Evolutionary conservation across 345 rosid species (phyloP), one percentile per base, ranked within the genome.

Genomic region (Euphorbia peplus): DNA sequence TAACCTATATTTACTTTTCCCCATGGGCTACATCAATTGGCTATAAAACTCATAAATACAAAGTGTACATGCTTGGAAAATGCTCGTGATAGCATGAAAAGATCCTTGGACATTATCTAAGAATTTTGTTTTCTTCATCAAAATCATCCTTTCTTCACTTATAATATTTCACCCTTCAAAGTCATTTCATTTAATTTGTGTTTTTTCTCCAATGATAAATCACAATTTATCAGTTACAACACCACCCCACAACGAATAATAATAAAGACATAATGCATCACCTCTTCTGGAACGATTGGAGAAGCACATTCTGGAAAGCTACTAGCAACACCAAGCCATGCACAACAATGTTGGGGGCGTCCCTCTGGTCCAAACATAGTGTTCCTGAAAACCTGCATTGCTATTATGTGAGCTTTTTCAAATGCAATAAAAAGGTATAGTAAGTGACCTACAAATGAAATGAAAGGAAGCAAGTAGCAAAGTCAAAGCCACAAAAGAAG

Each of bases 331-430:
- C 99, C 93, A 75, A 95, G 97, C 99, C 99, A 95, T 69, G 99
- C 98, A 88, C 99, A 95, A 67, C 99, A 95, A 77, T 95, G 99
- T 75, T 95, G 99, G 65, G 98, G 99, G 73, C 98, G 96, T 70
- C 99, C 99, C 83, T 95, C 99, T 69, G 98, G 98, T 58, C 99
- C 98, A 85, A 95, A 95, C 99, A 95, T 95, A 68, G 99, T 95
- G 84, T 92, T 95, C 75, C 98, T 82, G 78, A 95, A 95, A 73
- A 95, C 97, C 98, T 95, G 66, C 60, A 79, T 59, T 73, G 69
- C 53, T 77, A 57, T 74, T 53, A 74, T 56, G 15, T 22, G 29
- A 39, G 53, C 5, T 56, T 57, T 48, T 57, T 56, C 21, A 24
- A 9, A 59, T 58, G 57, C 29, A 22, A 44, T 10, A 24, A 32